These are phyloP conservation scores for Bisporella sp. DNA, from an alignment of 2,329 filamentous ascomycete species.

Conservation along the genomic window DNA sequence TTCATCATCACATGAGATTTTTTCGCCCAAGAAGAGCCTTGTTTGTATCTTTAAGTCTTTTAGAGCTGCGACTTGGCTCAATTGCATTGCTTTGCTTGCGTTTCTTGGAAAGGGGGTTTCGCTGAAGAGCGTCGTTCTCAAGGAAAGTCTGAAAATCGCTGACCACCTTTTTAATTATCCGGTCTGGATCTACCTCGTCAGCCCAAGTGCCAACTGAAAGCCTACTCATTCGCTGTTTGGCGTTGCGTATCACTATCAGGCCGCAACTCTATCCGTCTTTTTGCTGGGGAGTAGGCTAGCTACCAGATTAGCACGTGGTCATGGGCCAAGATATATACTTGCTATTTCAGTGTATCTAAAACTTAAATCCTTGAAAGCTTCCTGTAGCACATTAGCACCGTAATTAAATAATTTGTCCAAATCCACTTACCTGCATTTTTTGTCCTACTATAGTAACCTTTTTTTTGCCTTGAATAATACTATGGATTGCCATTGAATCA, in stretches of 20 bases:
- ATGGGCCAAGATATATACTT: conserved; percentile 17
- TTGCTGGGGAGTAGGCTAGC: conserved; percentile 10
- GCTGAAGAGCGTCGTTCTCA: conserved; percentile 11
- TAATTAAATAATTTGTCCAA: conserved; percentile 3
- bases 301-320: conserved; percentile 8
- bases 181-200: conserved; percentile 14
- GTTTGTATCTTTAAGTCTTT: no score
- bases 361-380: conserved; percentile 19
- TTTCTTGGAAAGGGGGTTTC: not conserved
- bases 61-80: not conserved
- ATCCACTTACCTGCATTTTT: conserved; percentile 10
- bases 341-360: conserved; percentile 19
- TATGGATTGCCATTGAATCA: conserved; percentile 15
- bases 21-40: no score
- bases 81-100: not conserved
- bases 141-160: conserved; percentile 15
- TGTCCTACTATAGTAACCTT: conserved; percentile 10
- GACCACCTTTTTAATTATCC: conserved; percentile 17
- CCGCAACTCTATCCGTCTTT: conserved; percentile 18
- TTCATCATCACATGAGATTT: no score
- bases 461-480: conserved; percentile 9
- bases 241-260: conserved; percentile 17
- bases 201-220: conserved; percentile 15
- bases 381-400: conserved; percentile 11
- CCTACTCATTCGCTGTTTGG: conserved; percentile 13